Conservation (phyloP, 371 early-diverging fungal species). For the Zychaea mexicana region DNA sequence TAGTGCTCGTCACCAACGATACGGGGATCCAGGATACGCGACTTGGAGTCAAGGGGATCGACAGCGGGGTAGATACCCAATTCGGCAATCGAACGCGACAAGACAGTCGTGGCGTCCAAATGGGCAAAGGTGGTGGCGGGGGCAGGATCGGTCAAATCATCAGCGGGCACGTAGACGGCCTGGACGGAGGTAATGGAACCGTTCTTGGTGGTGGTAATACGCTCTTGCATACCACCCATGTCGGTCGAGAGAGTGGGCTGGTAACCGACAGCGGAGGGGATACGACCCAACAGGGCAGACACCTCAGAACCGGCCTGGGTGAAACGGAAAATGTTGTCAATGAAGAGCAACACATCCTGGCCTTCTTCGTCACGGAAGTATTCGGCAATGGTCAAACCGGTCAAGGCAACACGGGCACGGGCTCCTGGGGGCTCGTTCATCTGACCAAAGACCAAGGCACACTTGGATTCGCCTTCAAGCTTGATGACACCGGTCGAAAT, state of each 20-base stretch:
- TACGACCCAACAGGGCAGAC: slow-evolving; percentile 98
- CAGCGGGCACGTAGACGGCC: slow-evolving; percentile 99
- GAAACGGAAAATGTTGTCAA: slow-evolving; percentile 99
- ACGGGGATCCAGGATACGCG: slow-evolving; percentile 97
- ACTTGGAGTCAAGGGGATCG: slow-evolving; percentile 98
- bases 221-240: slow-evolving; percentile 98
- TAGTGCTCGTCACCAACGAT: slow-evolving; percentile 95
- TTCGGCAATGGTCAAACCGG: slow-evolving; percentile 98
- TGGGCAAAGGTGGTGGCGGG: slow-evolving; percentile 99
- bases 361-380: slow-evolving; percentile 99
- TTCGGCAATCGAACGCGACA: slow-evolving; percentile 98
- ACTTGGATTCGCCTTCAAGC: slow-evolving; percentile 92
- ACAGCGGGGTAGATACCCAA: slow-evolving; percentile 99
- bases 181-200: slow-evolving; percentile 98
- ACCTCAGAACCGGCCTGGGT: slow-evolving; percentile 94
- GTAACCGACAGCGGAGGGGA: slow-evolving; percentile 99
- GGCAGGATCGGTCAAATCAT: slow-evolving; percentile 99
- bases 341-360: slow-evolving; percentile 98
- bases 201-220: slow-evolving; percentile 99
- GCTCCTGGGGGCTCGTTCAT: slow-evolving; percentile 99
- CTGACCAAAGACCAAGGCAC: slow-evolving; percentile 97
- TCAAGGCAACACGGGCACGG: slow-evolving; percentile 98
- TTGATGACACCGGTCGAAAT: slow-evolving; percentile 92
- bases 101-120: slow-evolving; percentile 98
- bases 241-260: slow-evolving; percentile 97